phyloP scores from a whole-genome alignment of 2,329 filamentous ascomycete genomes.

The Venturia nashicola region DNA sequence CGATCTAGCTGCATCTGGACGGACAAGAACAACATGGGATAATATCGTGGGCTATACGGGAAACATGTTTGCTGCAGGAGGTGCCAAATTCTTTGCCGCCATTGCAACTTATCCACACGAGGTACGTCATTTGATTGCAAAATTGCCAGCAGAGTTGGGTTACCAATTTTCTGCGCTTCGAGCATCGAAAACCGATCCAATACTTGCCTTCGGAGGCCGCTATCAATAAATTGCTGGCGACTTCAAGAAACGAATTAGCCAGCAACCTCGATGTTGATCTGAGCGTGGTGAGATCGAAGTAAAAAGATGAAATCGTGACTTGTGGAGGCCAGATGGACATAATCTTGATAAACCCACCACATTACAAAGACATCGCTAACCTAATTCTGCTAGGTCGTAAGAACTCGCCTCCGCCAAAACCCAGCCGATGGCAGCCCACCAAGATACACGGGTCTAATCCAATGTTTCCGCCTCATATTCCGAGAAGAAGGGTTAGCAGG shows the following conservation, averaged over 20 bases:
- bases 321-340: too few species aligned
- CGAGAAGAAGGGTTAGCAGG: constrained; percentile 78
- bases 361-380: background rate
- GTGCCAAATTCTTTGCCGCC: constrained; percentile 75
- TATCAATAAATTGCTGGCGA: too few species aligned
- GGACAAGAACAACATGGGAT: constrained; percentile 59
- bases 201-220: too few species aligned
- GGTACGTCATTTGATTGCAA: constrained; percentile 33
- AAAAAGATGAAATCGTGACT: too few species aligned
- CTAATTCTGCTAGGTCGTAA: constrained; percentile 46
- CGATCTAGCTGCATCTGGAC: constrained; percentile 40
- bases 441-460: constrained; percentile 80
- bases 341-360: too few species aligned
- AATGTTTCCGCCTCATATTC: constrained; percentile 81
- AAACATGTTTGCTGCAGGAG: constrained; percentile 65
- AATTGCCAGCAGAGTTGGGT: background rate
- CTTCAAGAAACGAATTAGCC: too few species aligned
- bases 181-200: too few species aligned
- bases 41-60: constrained; percentile 65
- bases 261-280: too few species aligned
- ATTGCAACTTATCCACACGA: constrained; percentile 87
- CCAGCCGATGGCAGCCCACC: constrained; percentile 58
- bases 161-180: too few species aligned
- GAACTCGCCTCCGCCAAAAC: constrained; percentile 74
- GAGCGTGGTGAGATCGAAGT: too few species aligned